Conservation (phyloP, 352 stramenopile genomes). For the Salisapilia sapeloensis region DNA sequence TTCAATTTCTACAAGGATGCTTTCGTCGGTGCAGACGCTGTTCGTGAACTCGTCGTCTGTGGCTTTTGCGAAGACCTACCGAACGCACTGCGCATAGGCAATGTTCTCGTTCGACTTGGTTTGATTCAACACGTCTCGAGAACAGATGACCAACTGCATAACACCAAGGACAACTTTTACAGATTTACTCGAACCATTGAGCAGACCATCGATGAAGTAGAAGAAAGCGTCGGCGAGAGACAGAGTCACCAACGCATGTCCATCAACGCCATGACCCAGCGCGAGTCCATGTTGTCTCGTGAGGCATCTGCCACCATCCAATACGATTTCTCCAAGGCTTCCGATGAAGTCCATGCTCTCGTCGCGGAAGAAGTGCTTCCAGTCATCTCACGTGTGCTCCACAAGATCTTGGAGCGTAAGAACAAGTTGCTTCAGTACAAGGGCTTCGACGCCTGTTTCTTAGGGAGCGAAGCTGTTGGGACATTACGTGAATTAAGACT, state of each 20-base stretch:
- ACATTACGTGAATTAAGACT: slow-evolving; percentile 66
- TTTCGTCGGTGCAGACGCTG: slow-evolving; percentile 57
- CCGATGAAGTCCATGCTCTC: slow-evolving; percentile 62
- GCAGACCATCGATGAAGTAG: slow-evolving; percentile 15
- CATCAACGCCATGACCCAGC: slow-evolving; percentile 50
- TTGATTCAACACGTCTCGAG: slow-evolving; percentile 74
- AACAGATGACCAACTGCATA: slow-evolving; percentile 61
- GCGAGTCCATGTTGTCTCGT: slow-evolving; percentile 51
- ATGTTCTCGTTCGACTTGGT: slow-evolving; percentile 62
- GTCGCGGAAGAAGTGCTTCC: slow-evolving; percentile 63
- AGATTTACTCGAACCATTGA: slow-evolving; percentile 58
- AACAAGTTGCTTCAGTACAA: slow-evolving; percentile 83
- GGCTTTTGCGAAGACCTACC: slow-evolving; percentile 67
- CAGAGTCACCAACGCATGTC: slow-evolving; percentile 13
- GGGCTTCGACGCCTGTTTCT: slow-evolving; percentile 63
- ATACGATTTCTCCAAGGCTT: slow-evolving; percentile 59
- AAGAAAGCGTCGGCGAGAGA: slow-evolving; percentile 9
- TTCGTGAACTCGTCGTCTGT: slow-evolving; percentile 52
- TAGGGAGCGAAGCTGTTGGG: slow-evolving; percentile 70
- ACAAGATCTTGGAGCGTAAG: slow-evolving; percentile 75
- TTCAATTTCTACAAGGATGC: slow-evolving; percentile 82
- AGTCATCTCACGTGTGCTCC: slow-evolving; percentile 43
- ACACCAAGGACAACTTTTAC: slow-evolving; percentile 77
- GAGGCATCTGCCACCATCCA: slow-evolving; percentile 34
- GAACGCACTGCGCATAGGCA: slow-evolving; percentile 47